phyloP scores from a whole-genome alignment of 495 filamentous ascomycete genomes.

The Astrocystis sublimbata region DNA sequence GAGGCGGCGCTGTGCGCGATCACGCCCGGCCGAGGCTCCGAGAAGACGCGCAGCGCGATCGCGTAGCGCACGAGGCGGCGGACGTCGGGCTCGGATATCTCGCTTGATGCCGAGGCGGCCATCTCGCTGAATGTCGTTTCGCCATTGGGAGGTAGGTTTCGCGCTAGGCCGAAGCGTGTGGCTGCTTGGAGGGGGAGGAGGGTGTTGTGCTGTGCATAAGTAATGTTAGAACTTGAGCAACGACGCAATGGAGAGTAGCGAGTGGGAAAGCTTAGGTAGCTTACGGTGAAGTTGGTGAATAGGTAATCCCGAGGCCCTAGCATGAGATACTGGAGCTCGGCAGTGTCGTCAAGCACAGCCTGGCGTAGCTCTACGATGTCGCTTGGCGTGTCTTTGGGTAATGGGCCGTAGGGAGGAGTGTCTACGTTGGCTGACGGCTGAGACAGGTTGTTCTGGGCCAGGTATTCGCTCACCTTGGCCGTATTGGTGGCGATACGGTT shows the following conservation, averaged over 20 bases:
- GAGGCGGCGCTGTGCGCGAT: conserved; percentile 8
- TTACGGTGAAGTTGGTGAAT: not conserved
- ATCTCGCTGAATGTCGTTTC: conserved; percentile 38
- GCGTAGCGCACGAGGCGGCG: conserved; percentile 46
- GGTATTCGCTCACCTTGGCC: conserved; percentile 17
- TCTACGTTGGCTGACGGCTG: conserved; percentile 17
- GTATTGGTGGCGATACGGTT: conserved; percentile 21
- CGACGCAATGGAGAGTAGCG: too few relatives aligned
- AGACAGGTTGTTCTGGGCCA: conserved; percentile 7
- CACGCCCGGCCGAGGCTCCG: conserved; percentile 38
- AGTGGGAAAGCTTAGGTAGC: not conserved
- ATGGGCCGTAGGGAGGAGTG: not conserved
- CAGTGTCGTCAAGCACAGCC: conserved; percentile 16
- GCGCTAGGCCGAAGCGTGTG: conserved; percentile 18
- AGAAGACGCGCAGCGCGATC: conserved; percentile 46
- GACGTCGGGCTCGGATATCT: conserved; percentile 31
- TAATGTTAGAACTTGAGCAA: not conserved
- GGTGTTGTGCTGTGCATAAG: not conserved
- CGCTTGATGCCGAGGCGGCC: conserved; percentile 21
- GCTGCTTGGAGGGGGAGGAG: conserved; percentile 15
- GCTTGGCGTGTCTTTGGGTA: not conserved
- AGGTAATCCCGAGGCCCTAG: conserved; percentile 22
- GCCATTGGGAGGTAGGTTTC: conserved; percentile 31
- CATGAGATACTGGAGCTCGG: conserved; percentile 21
- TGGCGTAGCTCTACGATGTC: conserved; percentile 10